phyloP scores from a whole-genome alignment of 2,329 filamentous ascomycete genomes.

The Aureobasidium sp. region DNA sequence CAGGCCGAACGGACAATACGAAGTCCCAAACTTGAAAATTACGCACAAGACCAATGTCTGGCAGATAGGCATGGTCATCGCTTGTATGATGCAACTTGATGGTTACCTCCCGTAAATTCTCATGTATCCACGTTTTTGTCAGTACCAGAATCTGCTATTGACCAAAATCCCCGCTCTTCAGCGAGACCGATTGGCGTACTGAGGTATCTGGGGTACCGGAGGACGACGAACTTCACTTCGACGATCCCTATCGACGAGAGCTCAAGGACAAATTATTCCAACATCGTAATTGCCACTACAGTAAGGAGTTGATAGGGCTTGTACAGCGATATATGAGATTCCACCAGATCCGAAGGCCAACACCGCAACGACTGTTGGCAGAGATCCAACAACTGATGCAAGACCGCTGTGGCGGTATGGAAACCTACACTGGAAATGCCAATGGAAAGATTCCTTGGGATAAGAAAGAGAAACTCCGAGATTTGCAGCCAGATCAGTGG shows the following conservation, averaged over 20 bases:
- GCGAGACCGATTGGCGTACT: neutral
- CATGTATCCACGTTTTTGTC: too few species aligned
- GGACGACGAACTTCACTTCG: neutral
- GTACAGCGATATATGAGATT: neutral
- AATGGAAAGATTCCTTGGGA: neutral
- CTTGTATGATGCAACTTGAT: neutral
- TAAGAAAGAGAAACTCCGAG: neutral
- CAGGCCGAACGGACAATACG: neutral
- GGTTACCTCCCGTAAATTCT: neutral
- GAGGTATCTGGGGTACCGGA: neutral
- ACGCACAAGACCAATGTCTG: neutral
- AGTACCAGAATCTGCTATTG: neutral
- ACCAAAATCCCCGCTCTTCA: neutral
- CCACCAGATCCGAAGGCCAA: neutral
- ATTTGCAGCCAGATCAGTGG: neutral
- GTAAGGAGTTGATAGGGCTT: neutral
- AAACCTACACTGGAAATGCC: neutral
- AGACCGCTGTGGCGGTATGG: neutral
- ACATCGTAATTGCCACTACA: neutral
- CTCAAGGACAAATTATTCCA: neutral
- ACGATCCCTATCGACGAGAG: neutral
- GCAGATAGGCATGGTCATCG: conserved; percentile 1
- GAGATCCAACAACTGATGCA: neutral
- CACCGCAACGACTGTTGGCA: neutral
- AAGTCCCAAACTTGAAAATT: neutral